These are phyloP conservation scores for Solanum ossicruentum DNA, from an alignment of 257 asterid genomes.

Conservation along the genomic window DNA sequence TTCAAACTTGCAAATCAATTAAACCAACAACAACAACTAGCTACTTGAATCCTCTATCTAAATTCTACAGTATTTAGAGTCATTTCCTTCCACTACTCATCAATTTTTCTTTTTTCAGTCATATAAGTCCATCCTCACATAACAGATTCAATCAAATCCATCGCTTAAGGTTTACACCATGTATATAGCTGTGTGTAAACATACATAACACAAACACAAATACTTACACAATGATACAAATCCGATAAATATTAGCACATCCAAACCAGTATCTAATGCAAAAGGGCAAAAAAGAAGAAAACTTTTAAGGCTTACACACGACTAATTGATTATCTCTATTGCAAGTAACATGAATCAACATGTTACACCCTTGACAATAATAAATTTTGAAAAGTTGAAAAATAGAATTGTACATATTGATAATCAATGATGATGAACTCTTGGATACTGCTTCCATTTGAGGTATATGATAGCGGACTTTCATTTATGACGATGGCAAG, in stretches of 20 bases:
- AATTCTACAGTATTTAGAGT: neutral
- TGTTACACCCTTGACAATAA: too few species aligned
- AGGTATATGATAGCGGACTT: neutral
- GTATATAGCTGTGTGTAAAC: too few species aligned
- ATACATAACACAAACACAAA: neutral
- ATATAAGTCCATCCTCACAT: neutral
- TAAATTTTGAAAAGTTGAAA: too few species aligned
- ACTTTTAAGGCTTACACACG: constrained; percentile 17
- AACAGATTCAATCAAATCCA: neutral
- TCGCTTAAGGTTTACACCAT: neutral
- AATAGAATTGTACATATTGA: neutral
- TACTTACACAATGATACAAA: neutral
- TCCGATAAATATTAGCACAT: neutral
- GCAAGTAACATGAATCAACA: too few species aligned
- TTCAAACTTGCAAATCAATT: neutral
- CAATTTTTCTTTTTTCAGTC: neutral
- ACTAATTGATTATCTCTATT: constrained; percentile 19
- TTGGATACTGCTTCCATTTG: neutral
- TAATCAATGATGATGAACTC: neutral
- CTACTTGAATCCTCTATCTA: neutral
- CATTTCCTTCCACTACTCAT: neutral
- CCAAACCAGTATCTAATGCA: neutral
- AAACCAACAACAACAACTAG: neutral
- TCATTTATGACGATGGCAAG: neutral
- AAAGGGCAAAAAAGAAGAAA: neutral